These are phyloP conservation scores for Brassica balearica DNA, from an alignment of 441 rosid species.

Conservation along the genomic window DNA sequence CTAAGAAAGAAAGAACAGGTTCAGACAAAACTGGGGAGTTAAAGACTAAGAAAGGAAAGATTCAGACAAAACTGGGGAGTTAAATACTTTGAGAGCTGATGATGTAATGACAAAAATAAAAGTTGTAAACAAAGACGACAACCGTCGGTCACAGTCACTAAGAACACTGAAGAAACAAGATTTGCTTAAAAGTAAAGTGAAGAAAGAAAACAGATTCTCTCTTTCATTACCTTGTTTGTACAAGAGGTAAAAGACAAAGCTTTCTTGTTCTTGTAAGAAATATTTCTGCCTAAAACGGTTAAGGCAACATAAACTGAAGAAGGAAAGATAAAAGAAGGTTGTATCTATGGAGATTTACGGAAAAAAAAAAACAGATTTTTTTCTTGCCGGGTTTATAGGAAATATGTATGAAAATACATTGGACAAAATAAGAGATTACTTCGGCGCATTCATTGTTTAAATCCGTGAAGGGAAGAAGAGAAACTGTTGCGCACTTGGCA, in stretches of 20 bases:
- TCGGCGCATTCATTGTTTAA: constrained; percentile 27
- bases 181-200: constrained; percentile 13
- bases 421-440: constrained; percentile 30
- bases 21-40: not conserved
- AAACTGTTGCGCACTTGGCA: constrained; percentile 18
- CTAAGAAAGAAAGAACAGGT: not conserved
- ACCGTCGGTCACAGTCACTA: constrained; percentile 34
- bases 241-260: constrained; percentile 36
- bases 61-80: constrained; percentile 25
- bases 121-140: constrained; percentile 9
- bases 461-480: constrained; percentile 31
- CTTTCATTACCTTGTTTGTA: constrained; percentile 32
- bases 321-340: constrained; percentile 1
- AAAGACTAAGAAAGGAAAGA: constrained; percentile 1
- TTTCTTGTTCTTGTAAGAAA: constrained; percentile 26
- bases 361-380: not conserved
- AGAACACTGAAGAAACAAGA: constrained; percentile 21
- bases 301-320: constrained; percentile 20
- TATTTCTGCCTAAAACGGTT: not conserved
- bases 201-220: constrained; percentile 15
- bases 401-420: constrained; percentile 10
- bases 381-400: constrained; percentile 24
- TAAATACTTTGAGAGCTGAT: not conserved
- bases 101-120: not conserved
- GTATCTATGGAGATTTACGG: not conserved